phyloP scores from a whole-genome alignment of 129 eudicot genomes.

The Chrysanthemum seticuspe region DNA sequence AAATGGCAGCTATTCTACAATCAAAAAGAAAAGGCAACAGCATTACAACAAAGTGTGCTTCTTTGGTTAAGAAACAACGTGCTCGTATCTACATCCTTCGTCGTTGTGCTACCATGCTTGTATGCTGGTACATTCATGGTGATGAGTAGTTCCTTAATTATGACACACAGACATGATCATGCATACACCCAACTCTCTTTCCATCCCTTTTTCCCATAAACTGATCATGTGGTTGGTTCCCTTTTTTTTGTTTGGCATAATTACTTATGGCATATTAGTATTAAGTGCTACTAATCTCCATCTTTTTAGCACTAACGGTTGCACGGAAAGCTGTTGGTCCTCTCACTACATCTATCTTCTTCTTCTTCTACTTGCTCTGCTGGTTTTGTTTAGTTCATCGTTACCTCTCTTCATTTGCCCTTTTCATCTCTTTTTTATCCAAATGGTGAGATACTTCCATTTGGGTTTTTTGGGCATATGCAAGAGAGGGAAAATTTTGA shows the following conservation, averaged over 20 bases:
- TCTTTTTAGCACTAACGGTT: conserved; percentile 14
- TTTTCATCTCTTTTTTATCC: conserved; percentile 8
- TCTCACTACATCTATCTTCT: neutral
- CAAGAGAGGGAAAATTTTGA: neutral
- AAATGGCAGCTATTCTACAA: conserved; percentile 43
- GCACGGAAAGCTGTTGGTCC: neutral
- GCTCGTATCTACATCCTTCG: conserved; percentile 82
- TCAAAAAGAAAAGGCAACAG: conserved; percentile 48
- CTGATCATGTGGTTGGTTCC: neutral
- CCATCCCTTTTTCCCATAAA: conserved; percentile 6
- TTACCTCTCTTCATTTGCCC: conserved; percentile 16
- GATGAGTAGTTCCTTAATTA: conserved; percentile 39
- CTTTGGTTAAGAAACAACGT: conserved; percentile 77
- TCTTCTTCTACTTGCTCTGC: conserved; percentile 4
- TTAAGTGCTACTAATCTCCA: conserved; percentile 9
- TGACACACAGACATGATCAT: neutral
- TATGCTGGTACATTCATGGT: conserved; percentile 85
- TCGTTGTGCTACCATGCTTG: conserved; percentile 93
- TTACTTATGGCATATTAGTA: neutral
- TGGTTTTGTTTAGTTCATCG: conserved; percentile 18
- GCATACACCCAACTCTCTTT: neutral
- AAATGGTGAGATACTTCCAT: conserved; percentile 20
- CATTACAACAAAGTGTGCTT: conserved; percentile 65
- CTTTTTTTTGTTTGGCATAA: neutral
- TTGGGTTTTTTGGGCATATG: conserved; percentile 28